Percentiles rank a stretch among this genome's conserved stretches.
Conservation (phyloP, 768 basidiomycete genomes). For the Boletus rufocinnamomeus region DNA sequence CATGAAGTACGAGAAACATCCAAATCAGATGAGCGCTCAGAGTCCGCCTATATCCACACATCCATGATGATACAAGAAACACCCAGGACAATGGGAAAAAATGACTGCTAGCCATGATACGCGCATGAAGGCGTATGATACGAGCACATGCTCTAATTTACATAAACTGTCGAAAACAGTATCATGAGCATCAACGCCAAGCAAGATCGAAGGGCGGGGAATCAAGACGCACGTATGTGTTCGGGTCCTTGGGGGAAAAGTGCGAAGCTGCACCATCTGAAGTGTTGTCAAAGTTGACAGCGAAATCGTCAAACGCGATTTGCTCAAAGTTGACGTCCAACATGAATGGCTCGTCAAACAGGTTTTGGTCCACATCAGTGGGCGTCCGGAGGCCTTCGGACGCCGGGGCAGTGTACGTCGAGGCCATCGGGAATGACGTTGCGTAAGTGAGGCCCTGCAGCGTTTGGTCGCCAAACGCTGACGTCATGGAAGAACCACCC, state of each 20-base stretch:
- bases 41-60: constrained; percentile 3
- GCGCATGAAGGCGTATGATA: neutral
- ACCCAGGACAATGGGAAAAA: neutral
- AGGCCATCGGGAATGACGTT: constrained; percentile 12
- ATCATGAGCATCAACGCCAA: constrained; percentile 13
- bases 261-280: constrained; percentile 27
- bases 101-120: neutral
- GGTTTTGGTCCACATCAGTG: constrained; percentile 20
- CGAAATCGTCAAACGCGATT: constrained; percentile 30
- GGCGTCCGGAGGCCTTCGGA: neutral
- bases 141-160: constrained; percentile 11
- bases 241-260: constrained; percentile 34
- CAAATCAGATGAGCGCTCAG: constrained; percentile 6
- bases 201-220: neutral
- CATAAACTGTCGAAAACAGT: constrained; percentile 21
- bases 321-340: constrained; percentile 33
- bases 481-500: constrained; percentile 17
- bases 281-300: constrained; percentile 19
- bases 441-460: neutral
- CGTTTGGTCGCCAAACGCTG: constrained; percentile 10
- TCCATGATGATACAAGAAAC: constrained; percentile 3
- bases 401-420: neutral
- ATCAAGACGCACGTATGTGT: constrained; percentile 37
- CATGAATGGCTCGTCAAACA: constrained; percentile 34
- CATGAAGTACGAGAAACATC: neutral